phyloP scores from a whole-genome alignment of 2,329 filamentous ascomycete species.

The Fusarium agapanthi region DNA sequence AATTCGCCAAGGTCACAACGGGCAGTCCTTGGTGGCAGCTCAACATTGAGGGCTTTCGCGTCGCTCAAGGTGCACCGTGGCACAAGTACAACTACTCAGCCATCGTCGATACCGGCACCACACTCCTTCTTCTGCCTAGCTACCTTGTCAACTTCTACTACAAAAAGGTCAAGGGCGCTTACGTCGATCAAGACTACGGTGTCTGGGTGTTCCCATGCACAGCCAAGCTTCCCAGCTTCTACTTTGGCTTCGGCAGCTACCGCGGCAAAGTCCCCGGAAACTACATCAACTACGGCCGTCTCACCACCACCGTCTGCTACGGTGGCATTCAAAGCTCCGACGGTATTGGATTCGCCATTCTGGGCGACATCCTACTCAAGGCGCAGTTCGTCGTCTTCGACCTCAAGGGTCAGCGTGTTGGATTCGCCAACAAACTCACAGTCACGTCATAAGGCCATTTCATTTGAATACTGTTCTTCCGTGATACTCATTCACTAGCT shows the following conservation, averaged over 20 bases:
- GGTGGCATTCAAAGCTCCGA: conserved; percentile 51
- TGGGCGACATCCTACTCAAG: conserved; percentile 55
- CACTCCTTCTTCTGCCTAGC: conserved; percentile 67
- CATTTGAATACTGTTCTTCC: background rate
- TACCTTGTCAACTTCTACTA: conserved; percentile 68
- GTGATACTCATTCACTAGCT: background rate
- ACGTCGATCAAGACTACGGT: conserved; percentile 55
- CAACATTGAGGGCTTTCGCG: conserved; percentile 61
- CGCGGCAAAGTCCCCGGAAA: conserved; percentile 47
- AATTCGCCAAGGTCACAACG: conserved; percentile 62
- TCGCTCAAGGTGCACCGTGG: conserved; percentile 51
- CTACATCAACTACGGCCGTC: conserved; percentile 50
- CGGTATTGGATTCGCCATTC: conserved; percentile 49
- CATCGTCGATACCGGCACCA: conserved; percentile 78
- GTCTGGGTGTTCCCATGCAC: conserved; percentile 68
- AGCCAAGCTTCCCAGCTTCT: conserved; percentile 56
- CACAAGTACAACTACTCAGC: conserved; percentile 51
- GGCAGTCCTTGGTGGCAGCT: conserved; percentile 70
- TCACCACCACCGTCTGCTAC: conserved; percentile 45
- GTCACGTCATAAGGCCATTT: background rate
- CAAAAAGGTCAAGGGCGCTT: conserved; percentile 60
- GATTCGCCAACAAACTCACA: conserved; percentile 52
- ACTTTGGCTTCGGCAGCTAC: conserved; percentile 47
- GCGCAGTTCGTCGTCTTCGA: conserved; percentile 56
- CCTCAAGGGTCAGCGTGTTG: conserved; percentile 43